Conservation (phyloP, 2,329 filamentous ascomycete genomes). For the Talaromyces sp. region DNA sequence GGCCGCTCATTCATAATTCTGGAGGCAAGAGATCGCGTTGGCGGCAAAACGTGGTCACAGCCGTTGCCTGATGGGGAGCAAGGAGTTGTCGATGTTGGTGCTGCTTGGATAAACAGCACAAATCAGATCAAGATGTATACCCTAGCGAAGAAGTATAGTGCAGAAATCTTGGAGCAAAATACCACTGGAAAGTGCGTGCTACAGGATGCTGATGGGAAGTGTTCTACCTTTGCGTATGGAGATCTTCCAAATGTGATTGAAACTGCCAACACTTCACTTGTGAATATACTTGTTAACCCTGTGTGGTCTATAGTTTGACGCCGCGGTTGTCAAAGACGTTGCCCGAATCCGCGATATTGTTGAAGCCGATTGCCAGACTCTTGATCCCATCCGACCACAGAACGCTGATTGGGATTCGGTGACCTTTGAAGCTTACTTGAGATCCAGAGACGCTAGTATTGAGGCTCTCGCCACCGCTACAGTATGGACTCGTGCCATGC, state of each 20-base stretch:
- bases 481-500: conserved; percentile 50
- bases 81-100: conserved; percentile 33
- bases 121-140: conserved; percentile 30
- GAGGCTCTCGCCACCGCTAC: not conserved
- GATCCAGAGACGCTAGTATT: not conserved
- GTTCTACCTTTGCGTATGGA: conserved; percentile 23
- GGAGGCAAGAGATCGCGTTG: conserved; percentile 44
- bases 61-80: conserved; percentile 21
- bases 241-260: conserved; percentile 12
- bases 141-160: conserved; percentile 27
- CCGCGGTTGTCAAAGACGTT: not conserved
- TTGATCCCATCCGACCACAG: not conserved
- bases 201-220: conserved; percentile 21
- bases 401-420: not conserved
- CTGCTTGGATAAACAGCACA: conserved; percentile 38
- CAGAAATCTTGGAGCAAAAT: conserved; percentile 31
- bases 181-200: conserved; percentile 31
- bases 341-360: not conserved
- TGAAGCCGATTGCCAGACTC: not conserved
- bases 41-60: conserved; percentile 39
- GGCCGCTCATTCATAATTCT: conserved; percentile 36
- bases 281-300: not conserved
- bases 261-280: not conserved
- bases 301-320: not conserved
- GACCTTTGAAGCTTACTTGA: conserved; percentile 1